Evolutionary conservation across 768 basidiomycete species (phyloP).

Genomic region (Mrakia gelida): DNA sequence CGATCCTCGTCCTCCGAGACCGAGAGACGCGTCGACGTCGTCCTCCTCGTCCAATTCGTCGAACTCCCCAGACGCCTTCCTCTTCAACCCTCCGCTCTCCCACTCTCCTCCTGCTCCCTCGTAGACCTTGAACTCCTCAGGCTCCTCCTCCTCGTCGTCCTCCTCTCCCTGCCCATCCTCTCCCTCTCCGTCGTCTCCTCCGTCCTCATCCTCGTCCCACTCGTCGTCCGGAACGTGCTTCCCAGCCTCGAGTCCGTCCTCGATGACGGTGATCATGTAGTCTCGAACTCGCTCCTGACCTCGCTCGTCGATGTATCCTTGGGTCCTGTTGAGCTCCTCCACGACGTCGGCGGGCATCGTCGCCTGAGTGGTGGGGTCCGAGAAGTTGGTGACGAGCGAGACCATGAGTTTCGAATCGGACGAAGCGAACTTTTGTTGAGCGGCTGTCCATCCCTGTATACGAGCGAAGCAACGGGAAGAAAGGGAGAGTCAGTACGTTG

Average conservation of each 20-base stretch:
- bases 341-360: neutral
- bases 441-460: constrained; percentile 16
- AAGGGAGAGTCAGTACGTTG: neutral
- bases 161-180: constrained; percentile 1
- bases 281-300: constrained; percentile 19
- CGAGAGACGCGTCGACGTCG: neutral
- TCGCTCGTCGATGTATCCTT: constrained; percentile 26
- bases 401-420: neutral
- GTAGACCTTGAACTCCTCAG: neutral
- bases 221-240: constrained; percentile 12
- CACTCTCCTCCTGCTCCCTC: neutral
- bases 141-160: neutral
- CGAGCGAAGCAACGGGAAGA: neutral
- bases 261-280: constrained; percentile 21
- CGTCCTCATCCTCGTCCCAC: constrained; percentile 1
- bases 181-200: neutral
- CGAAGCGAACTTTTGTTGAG: neutral
- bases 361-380: neutral
- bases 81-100: neutral
- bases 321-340: constrained; percentile 5
- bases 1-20: neutral
- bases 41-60: neutral
- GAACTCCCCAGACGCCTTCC: neutral
- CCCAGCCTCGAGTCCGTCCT: neutral
- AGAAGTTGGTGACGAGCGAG: neutral